phyloP scores from a whole-genome alignment of 2,329 filamentous ascomycete species.

The Pseudogymnoascus verrucosus region DNA sequence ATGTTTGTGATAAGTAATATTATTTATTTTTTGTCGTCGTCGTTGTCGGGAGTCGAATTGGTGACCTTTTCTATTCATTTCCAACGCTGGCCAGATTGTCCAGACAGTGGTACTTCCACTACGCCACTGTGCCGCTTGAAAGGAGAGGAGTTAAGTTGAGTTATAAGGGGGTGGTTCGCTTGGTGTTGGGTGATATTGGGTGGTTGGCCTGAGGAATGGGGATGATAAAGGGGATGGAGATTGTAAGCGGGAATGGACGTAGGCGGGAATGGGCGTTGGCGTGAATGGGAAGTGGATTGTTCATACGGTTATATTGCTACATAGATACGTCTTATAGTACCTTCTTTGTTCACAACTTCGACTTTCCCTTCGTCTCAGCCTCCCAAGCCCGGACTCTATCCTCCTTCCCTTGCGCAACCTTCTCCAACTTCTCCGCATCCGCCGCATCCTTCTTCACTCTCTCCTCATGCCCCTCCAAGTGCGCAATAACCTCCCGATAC shows the following conservation, averaged over 20 bases:
- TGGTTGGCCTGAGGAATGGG: background rate
- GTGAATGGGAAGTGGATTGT: background rate
- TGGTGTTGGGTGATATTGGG: background rate
- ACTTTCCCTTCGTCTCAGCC: background rate
- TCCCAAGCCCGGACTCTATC: background rate
- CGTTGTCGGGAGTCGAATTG: background rate
- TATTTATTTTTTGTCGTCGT: background rate
- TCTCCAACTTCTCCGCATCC: slow-evolving; percentile 32
- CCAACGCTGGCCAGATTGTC: background rate
- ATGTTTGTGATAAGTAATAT: background rate
- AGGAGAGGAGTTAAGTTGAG: background rate
- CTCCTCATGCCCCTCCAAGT: slow-evolving; percentile 45
- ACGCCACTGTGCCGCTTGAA: background rate
- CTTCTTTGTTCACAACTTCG: background rate
- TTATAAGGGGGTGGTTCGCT: background rate
- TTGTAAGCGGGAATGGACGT: no score
- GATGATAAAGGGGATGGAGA: background rate
- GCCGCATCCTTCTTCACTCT: slow-evolving; percentile 43
- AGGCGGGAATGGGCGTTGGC: no score
- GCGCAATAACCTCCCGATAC: slow-evolving; percentile 56
- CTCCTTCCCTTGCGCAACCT: background rate
- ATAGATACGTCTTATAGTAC: background rate
- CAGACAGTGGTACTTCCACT: background rate
- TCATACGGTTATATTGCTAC: background rate
- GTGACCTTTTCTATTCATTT: background rate